phyloP scores from a whole-genome alignment of 164 flowering plant species.

The Vitis amurensis region DNA sequence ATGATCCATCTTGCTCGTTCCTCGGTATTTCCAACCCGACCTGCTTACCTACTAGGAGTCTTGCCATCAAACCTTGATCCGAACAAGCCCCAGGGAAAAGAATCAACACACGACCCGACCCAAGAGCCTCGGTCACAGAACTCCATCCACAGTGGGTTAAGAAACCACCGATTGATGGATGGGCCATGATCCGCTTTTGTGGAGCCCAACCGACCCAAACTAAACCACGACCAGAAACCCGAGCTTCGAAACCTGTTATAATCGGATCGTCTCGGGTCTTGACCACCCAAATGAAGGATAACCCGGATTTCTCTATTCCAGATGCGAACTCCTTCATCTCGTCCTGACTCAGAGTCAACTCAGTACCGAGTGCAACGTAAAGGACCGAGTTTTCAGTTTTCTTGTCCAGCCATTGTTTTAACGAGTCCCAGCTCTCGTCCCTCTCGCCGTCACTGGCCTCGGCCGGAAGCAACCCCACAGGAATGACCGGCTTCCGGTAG shows the following conservation, averaged over 20 bases:
- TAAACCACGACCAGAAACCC: slow-evolving; percentile 33
- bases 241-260: slow-evolving; percentile 26
- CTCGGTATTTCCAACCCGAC: no score
- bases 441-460: slow-evolving; percentile 6
- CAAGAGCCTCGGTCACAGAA: slow-evolving; percentile 47
- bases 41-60: no score
- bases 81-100: slow-evolving; percentile 25
- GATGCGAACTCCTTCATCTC: slow-evolving; percentile 41
- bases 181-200: slow-evolving; percentile 49
- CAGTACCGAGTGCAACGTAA: slow-evolving; percentile 58
- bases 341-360: slow-evolving; percentile 30
- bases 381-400: slow-evolving; percentile 34
- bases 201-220: slow-evolving; percentile 57
- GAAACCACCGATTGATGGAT: slow-evolving; percentile 49
- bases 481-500: slow-evolving; percentile 44
- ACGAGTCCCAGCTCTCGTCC: slow-evolving; percentile 26
- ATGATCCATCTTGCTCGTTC: no score
- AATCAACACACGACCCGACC: slow-evolving; percentile 35
- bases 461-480: slow-evolving; percentile 58
- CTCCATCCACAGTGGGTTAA: slow-evolving; percentile 69
- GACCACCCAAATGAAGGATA: neutral
- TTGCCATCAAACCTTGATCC: no score
- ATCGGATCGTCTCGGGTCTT: neutral
- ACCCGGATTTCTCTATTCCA: slow-evolving; percentile 46
- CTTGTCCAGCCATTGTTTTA: slow-evolving; percentile 39